Base-by-base conservation (phyloP, 2,329 filamentous ascomycete species). In the Thielaviopsis euricoi region DNA sequence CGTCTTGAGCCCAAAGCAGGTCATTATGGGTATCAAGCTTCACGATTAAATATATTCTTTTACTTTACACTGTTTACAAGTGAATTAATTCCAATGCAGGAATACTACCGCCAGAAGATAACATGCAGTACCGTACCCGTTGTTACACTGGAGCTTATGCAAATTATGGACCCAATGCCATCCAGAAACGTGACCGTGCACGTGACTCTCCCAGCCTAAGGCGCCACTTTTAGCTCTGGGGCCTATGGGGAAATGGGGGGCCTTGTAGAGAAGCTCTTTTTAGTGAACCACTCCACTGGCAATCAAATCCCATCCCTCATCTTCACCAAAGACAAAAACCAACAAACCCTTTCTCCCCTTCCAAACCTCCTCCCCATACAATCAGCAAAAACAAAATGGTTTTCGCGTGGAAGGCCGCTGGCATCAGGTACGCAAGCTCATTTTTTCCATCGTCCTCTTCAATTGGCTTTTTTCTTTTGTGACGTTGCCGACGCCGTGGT, bases 401-500 rank as follows among this genome's bases (percentile, higher is more conserved):
- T 76, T 91, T 90, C 79, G 88, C 90, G 72, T 98, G 91, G 93
- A 97, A 96, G 87, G 83, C 90, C 71, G 88, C 93, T 73, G 93
- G 93, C 76, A 80, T 97, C 72, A 94, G 85, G 90, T 95, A 86
- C 74, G 88, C 80, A 61, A 62, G 62, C 65, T 61, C 52, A 60
- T 21, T 55, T 17, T 25, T n/a, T n/a, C n/a, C n/a, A n/a, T n/a
- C n/a, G n/a, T n/a, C n/a, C 23, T 9, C 23, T 25, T 46, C 49
- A 57, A 62, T 64, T 73, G 97, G 93, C 78, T 98, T 97, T 88
- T 98, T 98, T 97, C 88, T 98, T 98, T 86, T 93, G 90, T 78
- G 97, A 96, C 84, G 84, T 97, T 71, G 84, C 90, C 70, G 82
- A 97, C 76, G 89, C 91, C 69, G 83, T 89, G 74, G 89, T 90